phyloP scores from a whole-genome alignment of 192 early-diverging fungal genomes.

The Fimicolochytrium jonesii region DNA sequence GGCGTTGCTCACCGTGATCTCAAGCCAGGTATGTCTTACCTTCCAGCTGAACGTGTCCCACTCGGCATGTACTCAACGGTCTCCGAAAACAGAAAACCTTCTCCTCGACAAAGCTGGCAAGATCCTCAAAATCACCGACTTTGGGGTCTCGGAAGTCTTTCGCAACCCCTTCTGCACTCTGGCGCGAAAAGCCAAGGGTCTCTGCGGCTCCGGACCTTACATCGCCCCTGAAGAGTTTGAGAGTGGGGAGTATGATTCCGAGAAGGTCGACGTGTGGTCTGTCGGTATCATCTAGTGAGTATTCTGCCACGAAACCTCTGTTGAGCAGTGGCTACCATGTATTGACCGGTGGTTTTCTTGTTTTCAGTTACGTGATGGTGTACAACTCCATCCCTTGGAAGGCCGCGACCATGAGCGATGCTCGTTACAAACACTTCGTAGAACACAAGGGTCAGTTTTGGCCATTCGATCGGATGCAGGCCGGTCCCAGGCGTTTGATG shows the following conservation, averaged over 20 bases:
- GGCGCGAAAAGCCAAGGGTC: conserved; percentile 76
- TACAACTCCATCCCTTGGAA: conserved; percentile 57
- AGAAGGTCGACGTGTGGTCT: conserved; percentile 91
- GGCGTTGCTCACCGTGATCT: conserved; percentile 97
- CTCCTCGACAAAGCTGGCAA: conserved; percentile 70
- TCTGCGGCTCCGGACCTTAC: conserved; percentile 93
- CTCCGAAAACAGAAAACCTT: conserved; percentile 91
- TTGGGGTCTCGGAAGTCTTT: conserved; percentile 96
- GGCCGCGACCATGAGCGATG: conserved; percentile 33
- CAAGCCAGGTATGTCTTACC: conserved; percentile 60
- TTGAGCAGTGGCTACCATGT: background rate
- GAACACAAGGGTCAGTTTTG: conserved; percentile 54
- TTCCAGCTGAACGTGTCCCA: background rate
- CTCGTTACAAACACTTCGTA: conserved; percentile 45
- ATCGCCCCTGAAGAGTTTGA: conserved; percentile 86
- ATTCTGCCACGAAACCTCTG: no score
- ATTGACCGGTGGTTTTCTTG: background rate
- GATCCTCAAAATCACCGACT: conserved; percentile 96
- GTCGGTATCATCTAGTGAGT: conserved; percentile 89
- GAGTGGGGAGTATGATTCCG: conserved; percentile 80
- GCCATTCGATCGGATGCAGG: conserved; percentile 67
- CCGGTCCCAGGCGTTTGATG: conserved; percentile 67
- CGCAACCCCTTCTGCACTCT: conserved; percentile 77
- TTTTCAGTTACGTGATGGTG: conserved; percentile 53
- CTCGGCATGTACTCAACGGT: no score